These are phyloP conservation scores for Pseudoneurospora amorphoporcata DNA, from an alignment of 495 filamentous ascomycete genomes.

Conservation along the genomic window DNA sequence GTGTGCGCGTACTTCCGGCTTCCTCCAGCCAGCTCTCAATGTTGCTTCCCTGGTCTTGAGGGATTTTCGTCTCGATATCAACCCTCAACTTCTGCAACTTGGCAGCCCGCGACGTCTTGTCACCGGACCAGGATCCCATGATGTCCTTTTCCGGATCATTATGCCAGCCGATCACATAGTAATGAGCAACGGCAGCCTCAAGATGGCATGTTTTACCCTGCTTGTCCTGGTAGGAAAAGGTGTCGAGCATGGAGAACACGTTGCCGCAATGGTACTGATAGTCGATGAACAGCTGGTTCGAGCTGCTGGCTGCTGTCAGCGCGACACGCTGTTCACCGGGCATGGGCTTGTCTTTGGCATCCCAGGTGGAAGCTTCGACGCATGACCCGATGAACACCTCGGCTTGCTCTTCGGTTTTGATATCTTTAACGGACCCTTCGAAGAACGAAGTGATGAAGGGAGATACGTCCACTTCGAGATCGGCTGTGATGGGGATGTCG, in stretches of 20 bases:
- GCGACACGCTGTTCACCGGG: conserved; percentile 4
- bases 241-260: conserved; percentile 42
- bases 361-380: conserved; percentile 11
- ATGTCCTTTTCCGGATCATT: conserved; percentile 17
- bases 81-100: neutral
- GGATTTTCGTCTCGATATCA: neutral
- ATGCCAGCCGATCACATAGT: conserved; percentile 47
- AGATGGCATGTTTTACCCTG: conserved; percentile 11
- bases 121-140: neutral
- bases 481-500: conserved; percentile 17
- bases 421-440: neutral
- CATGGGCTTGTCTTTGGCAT: neutral
- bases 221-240: conserved; percentile 26
- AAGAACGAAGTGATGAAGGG: conserved; percentile 27
- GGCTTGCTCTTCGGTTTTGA: conserved; percentile 29
- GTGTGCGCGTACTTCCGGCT: neutral
- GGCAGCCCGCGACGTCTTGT: neutral
- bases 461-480: conserved; percentile 40
- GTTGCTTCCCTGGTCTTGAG: neutral
- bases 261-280: conserved; percentile 38
- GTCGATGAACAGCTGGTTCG: conserved; percentile 43
- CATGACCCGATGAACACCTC: conserved; percentile 43
- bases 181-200: conserved; percentile 25
- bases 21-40: neutral
- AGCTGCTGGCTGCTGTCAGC: conserved; percentile 25